Conservation (phyloP, 1,139 yeast genomes). For the Arxiozyma slooffiae region DNA sequence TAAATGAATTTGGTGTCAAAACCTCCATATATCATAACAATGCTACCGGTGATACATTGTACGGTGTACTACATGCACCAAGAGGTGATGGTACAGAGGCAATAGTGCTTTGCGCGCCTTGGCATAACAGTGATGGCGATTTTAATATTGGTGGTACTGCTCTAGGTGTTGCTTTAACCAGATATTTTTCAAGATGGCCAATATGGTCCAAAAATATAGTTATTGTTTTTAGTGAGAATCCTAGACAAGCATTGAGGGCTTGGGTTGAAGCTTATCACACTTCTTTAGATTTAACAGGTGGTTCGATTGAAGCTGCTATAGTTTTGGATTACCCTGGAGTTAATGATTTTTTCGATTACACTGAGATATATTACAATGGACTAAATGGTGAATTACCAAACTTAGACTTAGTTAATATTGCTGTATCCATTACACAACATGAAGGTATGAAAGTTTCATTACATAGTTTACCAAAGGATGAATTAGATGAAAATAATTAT, state of each 20-base stretch:
- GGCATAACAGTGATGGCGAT: constrained; percentile 52
- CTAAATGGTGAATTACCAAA: constrained; percentile 94
- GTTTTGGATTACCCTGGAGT: constrained; percentile 69
- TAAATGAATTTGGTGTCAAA: constrained; percentile 63
- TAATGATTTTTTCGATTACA: constrained; percentile 57
- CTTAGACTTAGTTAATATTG: constrained; percentile 77
- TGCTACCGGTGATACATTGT: constrained; percentile 45
- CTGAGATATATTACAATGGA: constrained; percentile 77
- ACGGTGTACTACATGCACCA: constrained; percentile 84
- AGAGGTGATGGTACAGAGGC: constrained; percentile 96
- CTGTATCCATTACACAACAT: constrained; percentile 57
- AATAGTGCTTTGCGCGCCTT: constrained; percentile 83
- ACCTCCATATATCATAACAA: constrained; percentile 43
- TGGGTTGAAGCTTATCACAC: constrained; percentile 97
- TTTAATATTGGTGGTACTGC: constrained; percentile 75
- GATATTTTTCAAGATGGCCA: constrained; percentile 76
- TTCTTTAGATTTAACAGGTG: constrained; percentile 80
- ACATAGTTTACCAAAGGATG: constrained; percentile 47
- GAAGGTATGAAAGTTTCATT: constrained; percentile 65
- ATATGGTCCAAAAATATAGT: constrained; percentile 94
- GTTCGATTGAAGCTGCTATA: constrained; percentile 85
- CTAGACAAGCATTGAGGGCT: constrained; percentile 56
- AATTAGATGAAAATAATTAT: constrained; percentile 39
- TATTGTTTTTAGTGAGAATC: constrained; percentile 70
- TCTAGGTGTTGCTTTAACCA: constrained; percentile 58